A percentile compares a stretch with the other conserved stretches of the same genome.
Evolutionary conservation across 352 stramenopile genomes (phyloP).

Genomic region (Elongisporangium prolatum): DNA sequence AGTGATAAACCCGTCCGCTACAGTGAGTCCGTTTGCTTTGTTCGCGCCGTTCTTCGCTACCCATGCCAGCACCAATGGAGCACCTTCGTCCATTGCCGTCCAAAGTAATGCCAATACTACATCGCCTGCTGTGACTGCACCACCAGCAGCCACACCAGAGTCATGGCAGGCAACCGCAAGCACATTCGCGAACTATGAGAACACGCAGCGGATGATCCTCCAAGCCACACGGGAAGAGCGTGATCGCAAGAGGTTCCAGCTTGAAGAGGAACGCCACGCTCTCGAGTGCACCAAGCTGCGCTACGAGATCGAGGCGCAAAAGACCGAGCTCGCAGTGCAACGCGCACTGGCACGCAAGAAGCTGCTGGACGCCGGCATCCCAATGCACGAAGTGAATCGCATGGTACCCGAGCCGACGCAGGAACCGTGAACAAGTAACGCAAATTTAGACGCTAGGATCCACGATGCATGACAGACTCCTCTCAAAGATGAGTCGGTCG

Average conservation of each 20-base stretch:
- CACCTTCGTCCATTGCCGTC: background rate
- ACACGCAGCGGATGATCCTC: constrained; percentile 40
- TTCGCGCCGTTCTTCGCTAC: background rate
- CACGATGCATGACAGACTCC: background rate
- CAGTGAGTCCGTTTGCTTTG: background rate
- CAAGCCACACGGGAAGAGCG: constrained; percentile 62
- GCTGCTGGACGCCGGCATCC: constrained; percentile 43
- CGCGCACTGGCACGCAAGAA: constrained; percentile 44
- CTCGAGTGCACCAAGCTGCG: constrained; percentile 67
- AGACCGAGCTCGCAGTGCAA: constrained; percentile 48
- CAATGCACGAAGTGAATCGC: constrained; percentile 29
- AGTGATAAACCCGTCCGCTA: background rate
- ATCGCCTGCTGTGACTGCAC: background rate
- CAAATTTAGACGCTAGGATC: background rate
- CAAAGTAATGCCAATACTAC: background rate
- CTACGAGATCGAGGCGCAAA: constrained; percentile 47
- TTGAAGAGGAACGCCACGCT: constrained; percentile 53
- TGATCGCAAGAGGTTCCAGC: constrained; percentile 46
- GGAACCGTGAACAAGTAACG: background rate
- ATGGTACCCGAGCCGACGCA: background rate
- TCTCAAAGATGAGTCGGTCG: background rate
- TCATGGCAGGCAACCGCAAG: constrained; percentile 18
- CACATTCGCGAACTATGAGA: constrained; percentile 31
- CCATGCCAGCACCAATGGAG: background rate
- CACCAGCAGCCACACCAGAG: background rate